Evolutionary conservation across 768 basidiomycete species (phyloP).

Genomic region (Cantharellus cinnabarinus): DNA sequence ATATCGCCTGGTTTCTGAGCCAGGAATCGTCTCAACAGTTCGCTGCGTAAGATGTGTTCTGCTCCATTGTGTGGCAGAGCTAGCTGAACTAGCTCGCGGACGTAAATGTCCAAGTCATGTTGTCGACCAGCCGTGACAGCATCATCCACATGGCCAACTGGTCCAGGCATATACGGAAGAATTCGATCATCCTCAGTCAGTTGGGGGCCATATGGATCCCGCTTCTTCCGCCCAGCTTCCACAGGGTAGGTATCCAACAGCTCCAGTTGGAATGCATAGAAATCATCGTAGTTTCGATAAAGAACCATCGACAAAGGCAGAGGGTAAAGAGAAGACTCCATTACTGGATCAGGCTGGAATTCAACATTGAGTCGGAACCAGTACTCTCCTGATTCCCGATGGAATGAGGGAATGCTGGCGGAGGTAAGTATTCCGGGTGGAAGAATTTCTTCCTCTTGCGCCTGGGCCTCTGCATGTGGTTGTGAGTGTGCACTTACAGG

Average conservation of each 20-base stretch:
- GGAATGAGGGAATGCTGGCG: constrained; percentile 89
- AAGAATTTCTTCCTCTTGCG: constrained; percentile 16
- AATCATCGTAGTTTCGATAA: constrained; percentile 93
- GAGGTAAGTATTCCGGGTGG: constrained; percentile 70
- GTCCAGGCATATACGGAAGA: constrained; percentile 95
- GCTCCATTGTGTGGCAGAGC: constrained; percentile 26
- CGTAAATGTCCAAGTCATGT: constrained; percentile 74
- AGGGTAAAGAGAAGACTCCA: constrained; percentile 14
- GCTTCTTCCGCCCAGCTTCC: constrained; percentile 61
- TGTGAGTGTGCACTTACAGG: not conserved
- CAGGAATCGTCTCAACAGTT: constrained; percentile 65
- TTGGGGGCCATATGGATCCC: constrained; percentile 17
- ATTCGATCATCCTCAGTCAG: constrained; percentile 28
- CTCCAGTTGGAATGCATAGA: constrained; percentile 89
- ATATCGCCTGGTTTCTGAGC: constrained; percentile 49
- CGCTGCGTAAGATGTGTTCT: constrained; percentile 63
- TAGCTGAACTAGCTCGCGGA: constrained; percentile 62
- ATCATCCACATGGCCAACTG: constrained; percentile 65
- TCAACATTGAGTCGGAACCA: constrained; percentile 90
- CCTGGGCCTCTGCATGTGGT: constrained; percentile 1
- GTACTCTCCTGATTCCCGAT: constrained; percentile 86
- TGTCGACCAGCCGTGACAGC: constrained; percentile 60
- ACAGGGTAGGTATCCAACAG: constrained; percentile 72
- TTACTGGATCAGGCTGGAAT: constrained; percentile 57
- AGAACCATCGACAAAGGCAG: constrained; percentile 52